Evolutionary conservation across 2,329 filamentous ascomycete genomes (phyloP), one percentile per base, ranked within the genome.

Genomic region (Gyromitra esculenta): DNA sequence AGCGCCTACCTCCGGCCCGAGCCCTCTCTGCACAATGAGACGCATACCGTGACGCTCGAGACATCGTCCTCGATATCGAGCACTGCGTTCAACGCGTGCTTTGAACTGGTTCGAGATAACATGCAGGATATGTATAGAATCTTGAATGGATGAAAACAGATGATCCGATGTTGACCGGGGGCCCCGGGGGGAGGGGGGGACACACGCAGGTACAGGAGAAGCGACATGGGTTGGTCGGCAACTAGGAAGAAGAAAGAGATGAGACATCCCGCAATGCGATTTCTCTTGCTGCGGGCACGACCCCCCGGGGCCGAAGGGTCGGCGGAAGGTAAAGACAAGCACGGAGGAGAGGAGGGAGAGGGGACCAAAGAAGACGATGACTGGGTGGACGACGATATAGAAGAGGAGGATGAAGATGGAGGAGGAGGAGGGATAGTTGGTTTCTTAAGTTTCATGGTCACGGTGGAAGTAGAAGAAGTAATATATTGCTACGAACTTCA

Each of bases 361-460:
- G 25, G 25, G 37, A 59, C 9, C 9, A 50, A 25, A 6, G 35
- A 48, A 48, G 64, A 70, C 5, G 63, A 70, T 8, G 65, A 37
- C 5, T 31, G 48, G 35, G 63, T 70, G 25, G 41, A 71, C 1
- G 64, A 52, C 25, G 54, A 65, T 11, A 11, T 31, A 18, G 71
- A 69, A 18, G 63, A 63, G 37, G 66, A 76, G 52, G 56, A 8
- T 11, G 25, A 31, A 31, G 25, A 31, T 4, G 25, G 25, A 3
- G 25, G 43, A 35, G 18, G 18, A 21, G 65, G 43, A 35, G 64
- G 11, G 35, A 39, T 80, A 18, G 57, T 67, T 41, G 79, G 79
- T 2, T 81, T 81, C 48, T 63, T 80, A n/a, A 78, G 77, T 31
- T 81, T 81, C 62, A 81, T 80, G 80, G 69, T 81, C 6, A 81